Evolutionary conservation across 2,329 filamentous ascomycete genomes (phyloP).

Genomic region (Bertia moriformis): DNA sequence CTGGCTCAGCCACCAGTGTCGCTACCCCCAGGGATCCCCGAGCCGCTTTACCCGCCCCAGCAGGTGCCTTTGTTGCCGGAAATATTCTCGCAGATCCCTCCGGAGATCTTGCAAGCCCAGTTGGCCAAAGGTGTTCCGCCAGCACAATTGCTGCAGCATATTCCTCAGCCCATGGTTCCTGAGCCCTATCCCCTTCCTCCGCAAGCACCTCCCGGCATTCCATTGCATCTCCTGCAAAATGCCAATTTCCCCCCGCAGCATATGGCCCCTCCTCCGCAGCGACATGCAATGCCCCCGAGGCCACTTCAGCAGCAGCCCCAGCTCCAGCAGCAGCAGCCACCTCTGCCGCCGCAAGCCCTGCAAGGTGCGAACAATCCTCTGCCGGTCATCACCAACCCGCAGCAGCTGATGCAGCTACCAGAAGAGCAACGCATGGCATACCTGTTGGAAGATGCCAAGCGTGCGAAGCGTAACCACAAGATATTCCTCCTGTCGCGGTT

Average conservation of each 20-base stretch:
- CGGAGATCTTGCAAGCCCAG: neutral
- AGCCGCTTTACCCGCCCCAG: neutral
- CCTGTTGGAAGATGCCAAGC: slow-evolving; percentile 79
- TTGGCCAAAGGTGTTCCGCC: neutral
- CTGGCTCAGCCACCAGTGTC: slow-evolving; percentile 16
- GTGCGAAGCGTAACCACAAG: slow-evolving; percentile 95
- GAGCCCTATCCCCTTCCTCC: neutral
- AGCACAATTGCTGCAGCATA: neutral
- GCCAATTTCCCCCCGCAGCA: neutral
- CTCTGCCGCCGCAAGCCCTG: neutral
- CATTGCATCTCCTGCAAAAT: neutral
- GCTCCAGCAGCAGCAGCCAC: neutral
- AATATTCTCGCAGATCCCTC: neutral
- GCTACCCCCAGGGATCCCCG: slow-evolving; percentile 10
- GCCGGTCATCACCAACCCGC: slow-evolving; percentile 41
- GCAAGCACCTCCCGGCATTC: neutral
- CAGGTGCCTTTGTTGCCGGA: neutral
- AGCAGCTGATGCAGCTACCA: slow-evolving; percentile 62
- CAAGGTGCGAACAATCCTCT: slow-evolving; percentile 12
- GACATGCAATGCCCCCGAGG: neutral
- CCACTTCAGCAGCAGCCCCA: neutral
- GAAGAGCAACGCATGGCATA: slow-evolving; percentile 75
- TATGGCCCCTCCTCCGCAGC: neutral
- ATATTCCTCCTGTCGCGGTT: slow-evolving; percentile 86
- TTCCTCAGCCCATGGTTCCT: neutral